Conservation (phyloP, 441 rosid species). For the Gossypium davidsonii region DNA sequence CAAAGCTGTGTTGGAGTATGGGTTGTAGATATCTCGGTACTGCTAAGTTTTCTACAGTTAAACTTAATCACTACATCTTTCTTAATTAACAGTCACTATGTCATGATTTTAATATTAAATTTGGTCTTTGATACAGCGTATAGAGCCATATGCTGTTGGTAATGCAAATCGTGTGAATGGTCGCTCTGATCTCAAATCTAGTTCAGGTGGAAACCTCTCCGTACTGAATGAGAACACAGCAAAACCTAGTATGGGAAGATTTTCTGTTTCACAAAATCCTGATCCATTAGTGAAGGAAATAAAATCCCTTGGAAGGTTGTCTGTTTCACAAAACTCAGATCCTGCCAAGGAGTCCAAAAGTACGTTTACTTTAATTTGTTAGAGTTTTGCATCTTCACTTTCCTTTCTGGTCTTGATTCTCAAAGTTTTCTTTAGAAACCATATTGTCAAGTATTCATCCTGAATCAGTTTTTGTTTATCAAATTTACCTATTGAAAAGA, state of each 20-base stretch:
- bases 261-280: slow-evolving; percentile 60
- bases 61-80: slow-evolving; percentile 17
- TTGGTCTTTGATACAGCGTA: slow-evolving; percentile 41
- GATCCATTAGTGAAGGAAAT: slow-evolving; percentile 69
- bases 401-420: neutral
- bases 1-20: slow-evolving; percentile 99
- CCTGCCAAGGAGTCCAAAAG: slow-evolving; percentile 54
- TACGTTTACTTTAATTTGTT: slow-evolving; percentile 15
- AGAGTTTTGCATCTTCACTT: slow-evolving; percentile 9
- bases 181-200: slow-evolving; percentile 49
- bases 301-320: slow-evolving; percentile 69
- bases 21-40: slow-evolving; percentile 98
- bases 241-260: slow-evolving; percentile 57
- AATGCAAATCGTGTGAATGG: slow-evolving; percentile 39
- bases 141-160: slow-evolving; percentile 61
- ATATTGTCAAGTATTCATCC: neutral
- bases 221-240: slow-evolving; percentile 49
- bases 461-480: neutral
- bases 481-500: neutral
- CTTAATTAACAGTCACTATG: slow-evolving; percentile 16
- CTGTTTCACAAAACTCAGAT: slow-evolving; percentile 67
- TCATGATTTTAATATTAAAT: slow-evolving; percentile 19
- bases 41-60: slow-evolving; percentile 13
- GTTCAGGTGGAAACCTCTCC: slow-evolving; percentile 48
- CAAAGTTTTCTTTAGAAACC: neutral